phyloP scores from a whole-genome alignment of 176 grass and related monocot species.

The Avena atlantica region DNA sequence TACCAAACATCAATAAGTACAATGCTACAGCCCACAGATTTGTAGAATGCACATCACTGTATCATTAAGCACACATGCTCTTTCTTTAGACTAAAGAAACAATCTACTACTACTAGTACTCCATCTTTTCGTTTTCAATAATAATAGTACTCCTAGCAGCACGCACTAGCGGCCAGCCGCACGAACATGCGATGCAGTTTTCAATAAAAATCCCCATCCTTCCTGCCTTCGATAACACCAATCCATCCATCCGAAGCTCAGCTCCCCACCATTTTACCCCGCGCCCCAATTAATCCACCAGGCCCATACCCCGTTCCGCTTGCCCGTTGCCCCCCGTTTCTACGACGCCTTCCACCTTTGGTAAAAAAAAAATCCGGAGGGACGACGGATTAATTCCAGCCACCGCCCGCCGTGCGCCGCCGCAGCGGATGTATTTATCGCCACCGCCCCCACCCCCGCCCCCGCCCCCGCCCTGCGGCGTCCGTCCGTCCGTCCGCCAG shows the following conservation, averaged over 20 bases:
- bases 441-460: not conserved
- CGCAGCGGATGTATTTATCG: not conserved
- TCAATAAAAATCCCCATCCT: conserved; percentile 56
- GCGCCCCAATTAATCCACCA: conserved; percentile 17
- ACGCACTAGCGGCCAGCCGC: conserved; percentile 43
- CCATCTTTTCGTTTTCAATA: too few species aligned
- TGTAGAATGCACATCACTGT: not conserved
- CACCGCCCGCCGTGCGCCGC: conserved; percentile 19
- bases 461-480: not conserved
- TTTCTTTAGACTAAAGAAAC: not conserved
- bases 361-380: conserved; percentile 42
- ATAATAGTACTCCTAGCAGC: too few species aligned
- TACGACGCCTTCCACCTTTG: conserved; percentile 49
- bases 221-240: not conserved
- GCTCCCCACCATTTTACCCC: not conserved
- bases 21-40: too few species aligned
- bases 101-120: not conserved
- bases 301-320: not conserved
- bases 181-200: conserved; percentile 55
- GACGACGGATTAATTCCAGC: not conserved
- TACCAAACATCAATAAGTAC: too few species aligned
- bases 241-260: not conserved
- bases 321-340: conserved; percentile 20
- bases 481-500: too few species aligned
- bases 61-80: not conserved